phyloP scores from a whole-genome alignment of 345 rosid genomes.

The Dipteronia sinensis region DNA sequence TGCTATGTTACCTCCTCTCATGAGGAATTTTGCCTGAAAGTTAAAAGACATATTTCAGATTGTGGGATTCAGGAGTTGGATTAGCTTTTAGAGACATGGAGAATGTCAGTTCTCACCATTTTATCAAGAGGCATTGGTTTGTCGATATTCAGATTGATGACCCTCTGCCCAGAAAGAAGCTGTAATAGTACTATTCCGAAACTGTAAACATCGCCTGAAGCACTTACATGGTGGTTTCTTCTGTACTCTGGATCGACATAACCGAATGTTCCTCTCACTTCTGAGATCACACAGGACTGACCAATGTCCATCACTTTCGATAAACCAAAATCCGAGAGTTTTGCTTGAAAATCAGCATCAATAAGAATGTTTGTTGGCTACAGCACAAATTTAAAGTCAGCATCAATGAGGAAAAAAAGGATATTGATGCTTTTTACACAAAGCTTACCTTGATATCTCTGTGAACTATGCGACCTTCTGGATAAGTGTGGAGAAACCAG shows the following conservation, averaged over 20 bases:
- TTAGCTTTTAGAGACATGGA: background rate
- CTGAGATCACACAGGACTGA: constrained; percentile 60
- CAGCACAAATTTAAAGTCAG: constrained; percentile 22
- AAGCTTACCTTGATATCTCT: constrained; percentile 49
- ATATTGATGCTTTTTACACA: background rate
- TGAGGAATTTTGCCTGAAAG: constrained; percentile 47
- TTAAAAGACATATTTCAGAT: background rate
- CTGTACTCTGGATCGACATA: constrained; percentile 64
- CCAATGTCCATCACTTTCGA: constrained; percentile 64
- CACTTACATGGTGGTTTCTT: constrained; percentile 53
- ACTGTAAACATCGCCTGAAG: constrained; percentile 60
- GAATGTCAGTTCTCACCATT: constrained; percentile 34
- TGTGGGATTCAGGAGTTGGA: background rate
- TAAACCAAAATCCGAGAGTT: constrained; percentile 60
- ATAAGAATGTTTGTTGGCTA: constrained; percentile 68
- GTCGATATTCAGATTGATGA: constrained; percentile 39
- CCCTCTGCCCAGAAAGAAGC: constrained; percentile 59
- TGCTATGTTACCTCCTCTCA: constrained; percentile 39
- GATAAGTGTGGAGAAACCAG: constrained; percentile 58
- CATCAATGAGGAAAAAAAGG: constrained; percentile 36
- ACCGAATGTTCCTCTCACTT: constrained; percentile 69
- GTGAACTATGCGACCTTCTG: constrained; percentile 58
- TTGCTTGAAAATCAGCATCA: constrained; percentile 47
- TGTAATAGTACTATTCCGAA: constrained; percentile 64
- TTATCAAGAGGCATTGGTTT: constrained; percentile 49